Conservation (phyloP, 2,329 filamentous ascomycete genomes). For the Botrytis sinoallii region DNA sequence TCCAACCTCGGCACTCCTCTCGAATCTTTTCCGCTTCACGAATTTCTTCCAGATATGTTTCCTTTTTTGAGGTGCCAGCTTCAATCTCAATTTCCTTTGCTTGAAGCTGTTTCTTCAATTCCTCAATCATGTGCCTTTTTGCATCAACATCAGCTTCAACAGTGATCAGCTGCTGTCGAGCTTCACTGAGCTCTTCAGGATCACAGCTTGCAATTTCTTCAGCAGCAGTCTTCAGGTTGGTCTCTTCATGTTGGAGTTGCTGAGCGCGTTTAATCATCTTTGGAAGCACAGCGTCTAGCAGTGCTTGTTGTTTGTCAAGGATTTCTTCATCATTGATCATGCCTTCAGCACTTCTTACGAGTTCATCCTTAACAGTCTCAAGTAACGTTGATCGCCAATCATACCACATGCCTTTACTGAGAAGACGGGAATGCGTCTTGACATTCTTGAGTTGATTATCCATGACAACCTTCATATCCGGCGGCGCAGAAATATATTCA, state of each 20-base stretch:
- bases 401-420: constrained; percentile 97
- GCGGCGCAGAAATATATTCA: constrained; percentile 82
- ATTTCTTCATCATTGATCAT: constrained; percentile 71
- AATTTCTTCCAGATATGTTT: constrained; percentile 70
- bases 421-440: constrained; percentile 83
- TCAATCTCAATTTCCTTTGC: constrained; percentile 65
- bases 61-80: constrained; percentile 62
- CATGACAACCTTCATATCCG: constrained; percentile 81
- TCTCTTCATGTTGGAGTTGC: constrained; percentile 59
- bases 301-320: constrained; percentile 63
- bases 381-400: constrained; percentile 92
- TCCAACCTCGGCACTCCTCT: constrained; percentile 89
- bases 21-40: constrained; percentile 76
- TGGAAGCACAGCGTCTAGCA: constrained; percentile 68
- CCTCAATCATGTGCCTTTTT: constrained; percentile 65
- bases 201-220: constrained; percentile 76
- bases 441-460: constrained; percentile 98
- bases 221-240: constrained; percentile 67
- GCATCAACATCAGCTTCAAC: constrained; percentile 66
- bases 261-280: constrained; percentile 58
- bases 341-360: constrained; percentile 70
- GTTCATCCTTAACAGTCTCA: constrained; percentile 77
- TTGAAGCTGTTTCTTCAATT: constrained; percentile 63
- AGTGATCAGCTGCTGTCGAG: constrained; percentile 64
- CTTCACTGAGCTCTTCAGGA: constrained; percentile 69